Conservation (phyloP, 495 filamentous ascomycete genomes). For the Xylaria castorea region DNA sequence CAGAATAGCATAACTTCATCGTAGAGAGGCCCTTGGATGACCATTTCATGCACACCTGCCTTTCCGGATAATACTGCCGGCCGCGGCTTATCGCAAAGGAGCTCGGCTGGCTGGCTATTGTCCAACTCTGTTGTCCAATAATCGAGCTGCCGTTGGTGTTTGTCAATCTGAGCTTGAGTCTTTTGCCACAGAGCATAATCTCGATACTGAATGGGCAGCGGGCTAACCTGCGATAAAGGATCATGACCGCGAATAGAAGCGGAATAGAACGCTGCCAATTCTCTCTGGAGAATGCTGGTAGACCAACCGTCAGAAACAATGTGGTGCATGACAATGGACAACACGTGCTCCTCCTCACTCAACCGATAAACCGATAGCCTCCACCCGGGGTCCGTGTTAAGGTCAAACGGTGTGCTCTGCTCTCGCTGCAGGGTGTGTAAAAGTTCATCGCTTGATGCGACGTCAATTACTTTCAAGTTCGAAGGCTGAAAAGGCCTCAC, state of each 20-base stretch:
- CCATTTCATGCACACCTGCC: not conserved
- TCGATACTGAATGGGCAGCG: slow-evolving; percentile 12
- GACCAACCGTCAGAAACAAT: slow-evolving; percentile 31
- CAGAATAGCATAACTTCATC: not conserved
- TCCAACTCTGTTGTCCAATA: slow-evolving; percentile 11
- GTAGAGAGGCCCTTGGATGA: not conserved
- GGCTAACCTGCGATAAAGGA: not conserved
- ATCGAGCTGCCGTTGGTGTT: slow-evolving; percentile 1
- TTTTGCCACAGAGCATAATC: slow-evolving; percentile 14
- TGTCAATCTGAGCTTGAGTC: not conserved
- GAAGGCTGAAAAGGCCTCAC: not conserved
- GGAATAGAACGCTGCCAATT: slow-evolving; percentile 17
- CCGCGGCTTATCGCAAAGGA: not conserved
- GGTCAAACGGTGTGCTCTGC: slow-evolving; percentile 19
- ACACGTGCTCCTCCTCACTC: slow-evolving; percentile 17
- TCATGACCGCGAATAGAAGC: not conserved
- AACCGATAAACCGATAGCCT: slow-evolving; percentile 17
- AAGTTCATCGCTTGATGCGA: not conserved
- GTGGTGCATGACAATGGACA: slow-evolving; percentile 30
- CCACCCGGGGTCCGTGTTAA: slow-evolving; percentile 22
- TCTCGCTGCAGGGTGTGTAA: not conserved
- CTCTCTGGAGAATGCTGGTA: slow-evolving; percentile 11
- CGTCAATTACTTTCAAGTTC: not conserved
- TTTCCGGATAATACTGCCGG: not conserved
- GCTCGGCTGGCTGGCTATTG: slow-evolving; percentile 1